Conservation (phyloP, 805 yeast species). For the Blastobotrys robertii region DNA sequence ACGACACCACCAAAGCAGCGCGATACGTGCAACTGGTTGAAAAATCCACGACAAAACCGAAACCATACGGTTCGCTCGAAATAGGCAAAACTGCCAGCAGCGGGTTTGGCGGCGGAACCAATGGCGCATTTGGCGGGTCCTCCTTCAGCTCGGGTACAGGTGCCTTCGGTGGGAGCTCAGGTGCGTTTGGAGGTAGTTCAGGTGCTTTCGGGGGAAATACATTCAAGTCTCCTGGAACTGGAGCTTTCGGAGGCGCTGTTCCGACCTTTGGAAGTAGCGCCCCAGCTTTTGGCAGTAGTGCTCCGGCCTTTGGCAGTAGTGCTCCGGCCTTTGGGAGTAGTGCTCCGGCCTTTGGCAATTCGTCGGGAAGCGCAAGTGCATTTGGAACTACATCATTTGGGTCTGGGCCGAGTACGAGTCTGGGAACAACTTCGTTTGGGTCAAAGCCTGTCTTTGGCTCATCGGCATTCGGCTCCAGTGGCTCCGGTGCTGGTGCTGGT, state of each 20-base stretch:
- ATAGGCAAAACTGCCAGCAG: background rate
- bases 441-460: background rate
- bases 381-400: background rate
- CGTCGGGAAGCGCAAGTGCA: background rate
- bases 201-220: conserved; percentile 7
- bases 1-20: conserved; percentile 42
- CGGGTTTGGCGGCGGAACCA: conserved; percentile 1
- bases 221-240: conserved; percentile 15
- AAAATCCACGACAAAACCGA: conserved; percentile 8
- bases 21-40: conserved; percentile 45
- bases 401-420: background rate
- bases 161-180: background rate
- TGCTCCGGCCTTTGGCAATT: conserved; percentile 1
- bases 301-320: conserved; percentile 7
- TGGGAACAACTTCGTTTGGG: background rate
- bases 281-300: conserved; percentile 1
- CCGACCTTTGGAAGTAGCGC: conserved; percentile 7
- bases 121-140: conserved; percentile 5
- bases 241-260: conserved; percentile 13
- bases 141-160: conserved; percentile 1
- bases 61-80: conserved; percentile 9
- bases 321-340: conserved; percentile 4
- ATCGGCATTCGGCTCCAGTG: conserved; percentile 10
- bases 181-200: conserved; percentile 15
- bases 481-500: conserved; percentile 13